Percentiles rank a stretch among this genome's conserved stretches.
Evolutionary conservation across 2,329 filamentous ascomycete species (phyloP).

Genomic region (Penicillium vulpinum): DNA sequence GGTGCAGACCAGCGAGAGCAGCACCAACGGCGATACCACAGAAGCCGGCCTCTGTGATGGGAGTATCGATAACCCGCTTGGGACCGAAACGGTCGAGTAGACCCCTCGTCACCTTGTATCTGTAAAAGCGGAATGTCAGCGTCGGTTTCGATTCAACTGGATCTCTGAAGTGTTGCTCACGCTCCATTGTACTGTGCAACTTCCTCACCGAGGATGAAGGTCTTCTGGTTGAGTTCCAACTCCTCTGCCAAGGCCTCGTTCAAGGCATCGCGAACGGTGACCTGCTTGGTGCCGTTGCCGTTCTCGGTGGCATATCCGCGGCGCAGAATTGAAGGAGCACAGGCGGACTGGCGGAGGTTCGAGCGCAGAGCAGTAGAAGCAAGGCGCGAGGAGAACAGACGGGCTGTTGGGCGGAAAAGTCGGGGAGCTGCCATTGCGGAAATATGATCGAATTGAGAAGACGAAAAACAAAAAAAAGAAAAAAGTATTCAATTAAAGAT

Average conservation of each 20-base stretch:
- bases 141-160: slow-evolving; percentile 1
- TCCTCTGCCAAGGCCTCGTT: slow-evolving; percentile 98
- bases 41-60: slow-evolving; percentile 98
- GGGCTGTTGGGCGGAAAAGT: slow-evolving; percentile 64
- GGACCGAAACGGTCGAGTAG: slow-evolving; percentile 96
- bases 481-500: slow-evolving; percentile 19
- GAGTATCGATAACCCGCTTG: slow-evolving; percentile 95
- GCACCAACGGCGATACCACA: slow-evolving; percentile 90
- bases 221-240: slow-evolving; percentile 89
- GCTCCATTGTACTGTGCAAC: slow-evolving; percentile 99
- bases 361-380: slow-evolving; percentile 53
- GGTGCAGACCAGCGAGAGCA: slow-evolving; percentile 89
- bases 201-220: slow-evolving; percentile 95
- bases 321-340: slow-evolving; percentile 50
- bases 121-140: slow-evolving; percentile 45
- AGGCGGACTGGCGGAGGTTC: slow-evolving; percentile 53
- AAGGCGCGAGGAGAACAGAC: slow-evolving; percentile 60
- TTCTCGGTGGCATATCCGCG: slow-evolving; percentile 59
- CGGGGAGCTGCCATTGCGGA: slow-evolving; percentile 59
- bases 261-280: slow-evolving; percentile 94
- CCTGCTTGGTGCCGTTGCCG: slow-evolving; percentile 76
- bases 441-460: slow-evolving; percentile 54
- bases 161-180: slow-evolving; percentile 46
- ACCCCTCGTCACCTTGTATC: slow-evolving; percentile 98
- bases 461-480: slow-evolving; percentile 12